Evolutionary conservation across 306 rosid species (phyloP).

Genomic region (Quercus mongolica): DNA sequence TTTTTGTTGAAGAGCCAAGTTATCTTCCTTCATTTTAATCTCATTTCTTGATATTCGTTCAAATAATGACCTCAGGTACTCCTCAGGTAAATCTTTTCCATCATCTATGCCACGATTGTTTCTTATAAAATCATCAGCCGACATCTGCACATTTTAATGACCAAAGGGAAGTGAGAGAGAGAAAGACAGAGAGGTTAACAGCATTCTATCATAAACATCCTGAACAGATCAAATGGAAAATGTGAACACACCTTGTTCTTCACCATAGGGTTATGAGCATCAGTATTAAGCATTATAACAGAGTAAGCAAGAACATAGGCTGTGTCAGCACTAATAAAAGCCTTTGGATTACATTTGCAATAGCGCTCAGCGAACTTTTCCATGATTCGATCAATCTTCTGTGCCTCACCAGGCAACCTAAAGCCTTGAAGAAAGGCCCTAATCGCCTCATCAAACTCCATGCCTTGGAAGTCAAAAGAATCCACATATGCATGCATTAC

Average conservation of each 20-base stretch:
- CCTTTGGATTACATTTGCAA: conserved; percentile 91
- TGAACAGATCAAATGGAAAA: conserved; percentile 12
- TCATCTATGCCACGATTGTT: conserved; percentile 99
- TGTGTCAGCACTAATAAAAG: conserved; percentile 95
- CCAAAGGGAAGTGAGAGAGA: background rate
- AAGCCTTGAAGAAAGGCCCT: conserved; percentile 90
- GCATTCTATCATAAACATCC: conserved; percentile 22
- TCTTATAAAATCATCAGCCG: conserved; percentile 95
- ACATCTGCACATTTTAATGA: conserved; percentile 73
- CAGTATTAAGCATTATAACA: conserved; percentile 95
- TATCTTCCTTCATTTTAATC: conserved; percentile 94
- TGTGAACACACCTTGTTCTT: conserved; percentile 73
- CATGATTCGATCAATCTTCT: conserved; percentile 96
- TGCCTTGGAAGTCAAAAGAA: conserved; percentile 84
- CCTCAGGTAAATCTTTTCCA: conserved; percentile 95
- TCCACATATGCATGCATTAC: conserved; percentile 97
- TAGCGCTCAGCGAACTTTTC: conserved; percentile 97
- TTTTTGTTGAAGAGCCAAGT: conserved; percentile 70
- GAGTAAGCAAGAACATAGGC: conserved; percentile 99
- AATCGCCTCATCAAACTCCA: conserved; percentile 98
- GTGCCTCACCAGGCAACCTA: conserved; percentile 99
- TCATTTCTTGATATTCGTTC: conserved; percentile 88
- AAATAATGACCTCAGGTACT: conserved; percentile 77
- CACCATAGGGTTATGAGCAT: conserved; percentile 95
- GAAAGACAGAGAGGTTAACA: background rate